These are phyloP conservation scores for Colletotrichum neosansevieriae DNA, from an alignment of 2,329 filamentous ascomycete species.

Conservation along the genomic window DNA sequence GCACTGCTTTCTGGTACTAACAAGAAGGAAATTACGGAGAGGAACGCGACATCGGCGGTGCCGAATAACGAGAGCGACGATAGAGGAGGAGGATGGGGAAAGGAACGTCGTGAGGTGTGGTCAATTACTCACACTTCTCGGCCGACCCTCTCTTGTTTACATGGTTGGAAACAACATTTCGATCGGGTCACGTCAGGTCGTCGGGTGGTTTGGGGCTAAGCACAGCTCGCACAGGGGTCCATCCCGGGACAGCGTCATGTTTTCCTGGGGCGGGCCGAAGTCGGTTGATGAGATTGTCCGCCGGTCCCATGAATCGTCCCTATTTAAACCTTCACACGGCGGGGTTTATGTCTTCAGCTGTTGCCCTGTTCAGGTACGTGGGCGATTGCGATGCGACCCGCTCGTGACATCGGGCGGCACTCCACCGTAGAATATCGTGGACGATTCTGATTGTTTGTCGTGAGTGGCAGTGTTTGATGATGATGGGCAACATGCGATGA, in stretches of 20 bases:
- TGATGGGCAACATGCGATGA: background rate
- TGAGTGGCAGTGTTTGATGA: too few species aligned
- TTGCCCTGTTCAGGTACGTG: background rate
- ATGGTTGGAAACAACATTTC: background rate
- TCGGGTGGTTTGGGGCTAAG: conserved; percentile 25
- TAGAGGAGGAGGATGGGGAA: background rate
- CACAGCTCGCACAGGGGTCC: conserved; percentile 28
- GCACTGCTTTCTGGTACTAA: background rate
- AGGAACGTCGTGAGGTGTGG: background rate
- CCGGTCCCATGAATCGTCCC: background rate
- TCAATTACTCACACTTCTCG: conserved; percentile 29
- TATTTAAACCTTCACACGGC: background rate
- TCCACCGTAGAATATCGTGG: background rate
- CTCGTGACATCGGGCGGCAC: background rate
- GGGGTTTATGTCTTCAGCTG: background rate
- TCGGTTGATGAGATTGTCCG: conserved; percentile 13
- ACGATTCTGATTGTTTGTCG: background rate
- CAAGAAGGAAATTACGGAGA: background rate
- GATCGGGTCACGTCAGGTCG: conserved; percentile 1
- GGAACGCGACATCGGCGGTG: background rate
- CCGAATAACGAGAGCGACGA: conserved; percentile 1
- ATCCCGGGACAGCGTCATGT: conserved; percentile 17
- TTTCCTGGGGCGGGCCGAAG: conserved; percentile 7
- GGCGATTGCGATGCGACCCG: background rate
- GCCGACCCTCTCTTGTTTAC: conserved; percentile 25